Conservation (phyloP, 2,329 filamentous ascomycete genomes). For the Ramularia collo-cygni region DNA sequence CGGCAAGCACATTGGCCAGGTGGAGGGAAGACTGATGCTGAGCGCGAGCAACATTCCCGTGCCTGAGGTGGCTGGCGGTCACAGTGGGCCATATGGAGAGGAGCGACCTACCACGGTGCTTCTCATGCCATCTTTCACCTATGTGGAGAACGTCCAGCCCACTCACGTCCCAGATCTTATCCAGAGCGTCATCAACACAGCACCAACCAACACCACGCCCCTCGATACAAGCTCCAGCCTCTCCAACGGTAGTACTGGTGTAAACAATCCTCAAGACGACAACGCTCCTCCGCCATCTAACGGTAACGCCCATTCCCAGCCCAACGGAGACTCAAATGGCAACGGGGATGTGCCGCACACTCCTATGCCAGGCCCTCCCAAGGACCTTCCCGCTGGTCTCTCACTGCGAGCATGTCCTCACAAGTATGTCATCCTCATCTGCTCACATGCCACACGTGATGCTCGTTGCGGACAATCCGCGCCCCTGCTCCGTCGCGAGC, state of each 20-base stretch:
- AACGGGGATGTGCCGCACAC: constrained; percentile 12
- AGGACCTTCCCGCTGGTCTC: constrained; percentile 34
- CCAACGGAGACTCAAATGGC: constrained; percentile 17
- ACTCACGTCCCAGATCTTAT: constrained; percentile 66
- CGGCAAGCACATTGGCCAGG: constrained; percentile 29
- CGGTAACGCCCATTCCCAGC: constrained; percentile 12
- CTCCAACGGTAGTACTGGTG: constrained; percentile 6
- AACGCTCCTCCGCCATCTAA: neutral
- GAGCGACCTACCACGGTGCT: constrained; percentile 69
- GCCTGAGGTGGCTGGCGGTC: constrained; percentile 56
- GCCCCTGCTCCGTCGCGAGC: constrained; percentile 77
- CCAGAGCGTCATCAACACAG: constrained; percentile 58
- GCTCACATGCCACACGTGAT: constrained; percentile 89
- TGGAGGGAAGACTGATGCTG: constrained; percentile 62
- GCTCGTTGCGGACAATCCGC: constrained; percentile 91
- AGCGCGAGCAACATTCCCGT: constrained; percentile 88
- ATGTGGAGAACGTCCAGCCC: constrained; percentile 79
- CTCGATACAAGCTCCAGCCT: constrained; percentile 32
- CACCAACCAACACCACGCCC: constrained; percentile 67
- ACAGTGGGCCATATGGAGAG: constrained; percentile 39
- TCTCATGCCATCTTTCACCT: constrained; percentile 75
- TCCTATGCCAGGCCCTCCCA: constrained; percentile 10
- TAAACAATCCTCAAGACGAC: neutral
- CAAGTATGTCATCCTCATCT: constrained; percentile 80
- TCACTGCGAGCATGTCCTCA: constrained; percentile 67